Percentiles rank a stretch among this genome's conserved stretches.
These are phyloP conservation scores for Nowakowskiella sp. DNA, from an alignment of 192 early-diverging fungal species.

Conservation along the genomic window DNA sequence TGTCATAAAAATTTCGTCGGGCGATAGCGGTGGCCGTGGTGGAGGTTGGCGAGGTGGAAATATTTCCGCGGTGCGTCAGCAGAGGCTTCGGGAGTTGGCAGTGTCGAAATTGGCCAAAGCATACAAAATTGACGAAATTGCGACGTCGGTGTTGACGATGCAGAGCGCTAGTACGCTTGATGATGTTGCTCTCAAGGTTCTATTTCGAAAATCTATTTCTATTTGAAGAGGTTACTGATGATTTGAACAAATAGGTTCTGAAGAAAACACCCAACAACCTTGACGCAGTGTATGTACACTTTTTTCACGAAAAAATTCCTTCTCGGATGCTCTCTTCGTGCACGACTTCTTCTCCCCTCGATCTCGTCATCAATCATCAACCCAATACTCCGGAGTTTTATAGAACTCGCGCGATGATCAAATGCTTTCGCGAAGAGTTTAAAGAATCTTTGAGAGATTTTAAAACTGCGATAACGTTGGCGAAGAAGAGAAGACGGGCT, in stretches of 20 bases:
- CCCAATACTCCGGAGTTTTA: conserved; percentile 25
- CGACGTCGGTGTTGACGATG: conserved; percentile 30
- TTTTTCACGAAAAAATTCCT: conserved; percentile 38
- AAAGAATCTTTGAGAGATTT: conserved; percentile 20
- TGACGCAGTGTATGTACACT: conserved; percentile 31
- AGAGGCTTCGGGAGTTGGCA: conserved; percentile 25
- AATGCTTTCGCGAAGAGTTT: conserved; percentile 32
- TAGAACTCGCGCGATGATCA: conserved; percentile 33
- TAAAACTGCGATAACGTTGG: conserved; percentile 23
- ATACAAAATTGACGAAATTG: conserved; percentile 30
- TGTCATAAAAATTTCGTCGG: conserved; percentile 22
- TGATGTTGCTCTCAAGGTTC: conserved; percentile 27
- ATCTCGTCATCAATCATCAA: conserved; percentile 13
- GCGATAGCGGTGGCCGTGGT: conserved; percentile 3
- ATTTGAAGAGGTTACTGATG: background rate
- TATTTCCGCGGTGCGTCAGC: conserved; percentile 18
- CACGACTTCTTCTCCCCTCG: conserved; percentile 21
- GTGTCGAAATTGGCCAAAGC: conserved; percentile 26
- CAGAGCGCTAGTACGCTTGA: conserved; percentile 30
- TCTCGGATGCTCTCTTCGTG: conserved; percentile 30
- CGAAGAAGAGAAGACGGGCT: conserved; percentile 7
- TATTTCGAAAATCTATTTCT: no score
- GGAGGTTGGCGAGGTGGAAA: background rate
- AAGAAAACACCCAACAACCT: conserved; percentile 18
- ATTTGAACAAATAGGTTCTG: conserved; percentile 30